phyloP scores from a whole-genome alignment of 192 early-diverging fungal species.

The Geosiphon pyriformis region DNA sequence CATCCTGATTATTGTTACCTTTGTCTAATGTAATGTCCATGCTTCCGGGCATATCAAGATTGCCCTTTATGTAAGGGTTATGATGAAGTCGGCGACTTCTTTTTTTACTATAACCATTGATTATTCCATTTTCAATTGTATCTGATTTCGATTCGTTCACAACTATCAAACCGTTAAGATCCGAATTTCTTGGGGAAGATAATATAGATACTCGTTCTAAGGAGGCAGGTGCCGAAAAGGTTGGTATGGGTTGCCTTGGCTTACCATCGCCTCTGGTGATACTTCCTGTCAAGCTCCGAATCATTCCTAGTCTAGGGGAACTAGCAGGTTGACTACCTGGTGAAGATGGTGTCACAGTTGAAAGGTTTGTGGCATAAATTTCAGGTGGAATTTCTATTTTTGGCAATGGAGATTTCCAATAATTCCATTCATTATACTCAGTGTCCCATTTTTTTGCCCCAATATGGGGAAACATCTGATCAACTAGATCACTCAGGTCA shows the following conservation, averaged over 20 bases:
- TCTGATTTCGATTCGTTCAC: too few relatives aligned
- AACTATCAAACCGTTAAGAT: neutral
- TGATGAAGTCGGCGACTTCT: neutral
- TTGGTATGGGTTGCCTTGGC: neutral
- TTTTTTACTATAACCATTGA: neutral
- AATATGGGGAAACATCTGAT: constrained; percentile 87
- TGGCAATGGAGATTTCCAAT: constrained; percentile 61
- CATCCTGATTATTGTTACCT: neutral
- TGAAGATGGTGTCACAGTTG: constrained; percentile 4
- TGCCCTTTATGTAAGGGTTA: neutral
- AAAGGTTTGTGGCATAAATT: constrained; percentile 14
- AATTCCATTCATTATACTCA: constrained; percentile 82
- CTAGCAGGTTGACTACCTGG: neutral
- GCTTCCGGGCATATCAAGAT: constrained; percentile 26
- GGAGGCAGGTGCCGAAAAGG: neutral
- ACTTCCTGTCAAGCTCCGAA: constrained; percentile 30
- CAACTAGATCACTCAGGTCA: constrained; percentile 87
- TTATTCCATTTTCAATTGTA: neutral
- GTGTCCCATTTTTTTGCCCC: constrained; percentile 48
- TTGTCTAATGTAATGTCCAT: constrained; percentile 11
- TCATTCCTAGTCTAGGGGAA: constrained; percentile 30
- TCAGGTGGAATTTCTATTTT: constrained; percentile 42
- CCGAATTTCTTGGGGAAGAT: neutral
- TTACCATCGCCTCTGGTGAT: neutral
- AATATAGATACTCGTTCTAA: neutral